A percentile compares a stretch with the other conserved stretches of the same genome.
These are phyloP conservation scores for Warburgia ugandensis DNA, from an alignment of 164 flowering plant genomes.

Conservation along the genomic window DNA sequence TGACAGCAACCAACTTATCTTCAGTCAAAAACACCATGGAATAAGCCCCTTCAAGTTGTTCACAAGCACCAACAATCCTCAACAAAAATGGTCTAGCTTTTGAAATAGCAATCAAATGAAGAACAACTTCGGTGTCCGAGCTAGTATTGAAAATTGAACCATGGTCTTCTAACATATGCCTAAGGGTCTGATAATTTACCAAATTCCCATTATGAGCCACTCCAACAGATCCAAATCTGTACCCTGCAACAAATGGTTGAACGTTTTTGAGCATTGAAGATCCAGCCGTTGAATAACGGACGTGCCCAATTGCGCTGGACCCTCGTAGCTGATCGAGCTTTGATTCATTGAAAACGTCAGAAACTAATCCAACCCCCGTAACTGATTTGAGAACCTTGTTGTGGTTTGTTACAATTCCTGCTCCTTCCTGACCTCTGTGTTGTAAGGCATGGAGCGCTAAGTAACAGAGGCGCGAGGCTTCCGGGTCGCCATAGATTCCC, in stretches of 20 bases:
- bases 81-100: conserved; percentile 61
- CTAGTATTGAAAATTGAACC: conserved; percentile 88
- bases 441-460: conserved; percentile 84
- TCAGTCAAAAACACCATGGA: conserved; percentile 82
- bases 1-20: conserved; percentile 81
- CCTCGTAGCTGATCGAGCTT: conserved; percentile 69
- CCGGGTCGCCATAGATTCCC: conserved; percentile 84
- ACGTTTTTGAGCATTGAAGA: conserved; percentile 83
- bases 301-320: conserved; percentile 72
- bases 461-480: conserved; percentile 76
- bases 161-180: conserved; percentile 59
- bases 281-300: conserved; percentile 87
- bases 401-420: conserved; percentile 69
- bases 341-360: conserved; percentile 68
- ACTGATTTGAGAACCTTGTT: conserved; percentile 49
- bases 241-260: conserved; percentile 88
- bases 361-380: conserved; percentile 79
- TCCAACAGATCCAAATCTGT: conserved; percentile 74
- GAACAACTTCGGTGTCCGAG: conserved; percentile 87
- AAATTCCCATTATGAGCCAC: conserved; percentile 94
- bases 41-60: conserved; percentile 76
- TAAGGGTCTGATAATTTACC: conserved; percentile 56
- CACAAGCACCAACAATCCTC: conserved; percentile 82
- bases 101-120: conserved; percentile 81
- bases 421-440: conserved; percentile 92